Conservation (phyloP, 192 early-diverging fungal species). For the Coemansia sp. region DNA sequence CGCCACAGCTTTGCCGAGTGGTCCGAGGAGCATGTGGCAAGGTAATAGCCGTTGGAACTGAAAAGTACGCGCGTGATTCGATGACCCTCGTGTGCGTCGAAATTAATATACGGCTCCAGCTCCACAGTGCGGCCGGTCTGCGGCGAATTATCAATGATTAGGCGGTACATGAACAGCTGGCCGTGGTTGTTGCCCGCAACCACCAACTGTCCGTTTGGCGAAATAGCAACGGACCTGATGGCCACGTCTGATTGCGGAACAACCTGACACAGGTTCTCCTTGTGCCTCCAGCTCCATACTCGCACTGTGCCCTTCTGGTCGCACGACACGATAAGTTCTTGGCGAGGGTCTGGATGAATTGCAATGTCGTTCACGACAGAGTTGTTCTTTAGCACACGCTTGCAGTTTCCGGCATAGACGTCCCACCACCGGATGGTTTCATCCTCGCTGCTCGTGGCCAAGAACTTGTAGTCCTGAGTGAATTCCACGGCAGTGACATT, state of each 20-base stretch:
- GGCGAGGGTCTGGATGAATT: constrained; percentile 46
- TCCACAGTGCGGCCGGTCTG: constrained; percentile 44
- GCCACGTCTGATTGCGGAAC: constrained; percentile 41
- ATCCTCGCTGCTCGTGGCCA: constrained; percentile 54
- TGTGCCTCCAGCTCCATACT: constrained; percentile 42
- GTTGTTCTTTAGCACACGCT: constrained; percentile 41
- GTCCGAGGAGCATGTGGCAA: constrained; percentile 55
- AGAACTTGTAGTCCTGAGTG: constrained; percentile 48
- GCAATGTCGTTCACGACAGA: constrained; percentile 51
- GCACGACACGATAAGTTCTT: constrained; percentile 49
- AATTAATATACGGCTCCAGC: constrained; percentile 49
- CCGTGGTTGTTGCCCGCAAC: constrained; percentile 52
- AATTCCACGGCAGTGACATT: constrained; percentile 55
- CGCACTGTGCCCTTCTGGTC: constrained; percentile 50
- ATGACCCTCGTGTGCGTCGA: constrained; percentile 45
- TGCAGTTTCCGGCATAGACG: constrained; percentile 45
- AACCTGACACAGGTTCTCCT: constrained; percentile 41
- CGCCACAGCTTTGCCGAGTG: constrained; percentile 48
- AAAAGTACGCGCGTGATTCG: constrained; percentile 46
- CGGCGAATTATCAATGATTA: constrained; percentile 41
- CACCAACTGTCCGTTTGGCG: constrained; percentile 48
- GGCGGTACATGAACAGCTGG: constrained; percentile 49
- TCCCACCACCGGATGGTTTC: constrained; percentile 55
- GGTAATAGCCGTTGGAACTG: constrained; percentile 33
- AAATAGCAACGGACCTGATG: constrained; percentile 43